These are phyloP conservation scores for Zygotorulaspora florentina DNA, from an alignment of 805 yeast species.

Conservation along the genomic window DNA sequence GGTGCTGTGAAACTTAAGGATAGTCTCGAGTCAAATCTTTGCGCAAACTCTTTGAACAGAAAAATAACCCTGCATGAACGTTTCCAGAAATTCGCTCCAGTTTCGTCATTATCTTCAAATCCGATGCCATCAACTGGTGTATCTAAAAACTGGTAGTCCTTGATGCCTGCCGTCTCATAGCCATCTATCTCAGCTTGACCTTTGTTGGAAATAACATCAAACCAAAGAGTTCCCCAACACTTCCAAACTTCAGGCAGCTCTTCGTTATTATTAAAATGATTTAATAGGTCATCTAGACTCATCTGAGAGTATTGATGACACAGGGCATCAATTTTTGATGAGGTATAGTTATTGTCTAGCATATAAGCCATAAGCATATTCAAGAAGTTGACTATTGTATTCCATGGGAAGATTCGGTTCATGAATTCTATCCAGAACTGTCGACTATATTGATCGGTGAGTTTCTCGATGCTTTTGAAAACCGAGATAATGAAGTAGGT, in stretches of 20 bases:
- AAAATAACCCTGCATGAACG: constrained; percentile 31
- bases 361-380: constrained; percentile 47
- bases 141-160: constrained; percentile 52
- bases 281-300: constrained; percentile 40
- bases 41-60: constrained; percentile 31
- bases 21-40: constrained; percentile 15
- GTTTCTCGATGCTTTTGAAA: constrained; percentile 47
- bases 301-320: constrained; percentile 24
- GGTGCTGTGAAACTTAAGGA: constrained; percentile 13
- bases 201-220: constrained; percentile 54
- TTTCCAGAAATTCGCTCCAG: constrained; percentile 34
- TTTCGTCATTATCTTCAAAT: constrained; percentile 38
- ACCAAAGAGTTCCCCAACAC: constrained; percentile 84
- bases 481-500: constrained; percentile 64
- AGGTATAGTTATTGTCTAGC: constrained; percentile 25
- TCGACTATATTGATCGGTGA: constrained; percentile 16
- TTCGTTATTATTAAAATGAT: constrained; percentile 54
- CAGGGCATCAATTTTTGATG: constrained; percentile 18
- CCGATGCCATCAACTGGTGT: constrained; percentile 60
- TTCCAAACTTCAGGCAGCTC: constrained; percentile 74
- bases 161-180: constrained; percentile 53
- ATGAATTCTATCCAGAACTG: constrained; percentile 36
- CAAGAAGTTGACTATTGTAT: constrained; percentile 55
- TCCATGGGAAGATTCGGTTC: constrained; percentile 64
- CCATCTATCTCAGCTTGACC: constrained; percentile 43